Percentiles rank a stretch among this genome's conserved stretches.
phyloP scores from a whole-genome alignment of 768 basidiomycete species.

The Pisolithus sp. region DNA sequence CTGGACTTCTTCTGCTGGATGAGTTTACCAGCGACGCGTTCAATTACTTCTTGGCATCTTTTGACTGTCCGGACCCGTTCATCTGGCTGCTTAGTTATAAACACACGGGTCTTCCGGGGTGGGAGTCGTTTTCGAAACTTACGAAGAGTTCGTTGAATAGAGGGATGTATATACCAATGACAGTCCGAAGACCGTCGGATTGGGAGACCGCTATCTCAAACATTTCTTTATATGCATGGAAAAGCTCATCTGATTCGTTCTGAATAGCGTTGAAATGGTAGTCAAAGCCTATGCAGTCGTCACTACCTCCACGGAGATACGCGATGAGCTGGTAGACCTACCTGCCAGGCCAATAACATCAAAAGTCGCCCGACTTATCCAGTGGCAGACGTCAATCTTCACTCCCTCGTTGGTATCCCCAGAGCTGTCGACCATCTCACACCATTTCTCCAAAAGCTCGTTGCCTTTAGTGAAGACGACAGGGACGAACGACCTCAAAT shows the following conservation, averaged over 20 bases:
- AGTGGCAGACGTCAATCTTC: constrained; percentile 69
- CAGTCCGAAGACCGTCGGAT: constrained; percentile 35
- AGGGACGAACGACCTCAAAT: constrained; percentile 64
- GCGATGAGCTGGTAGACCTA: constrained; percentile 23
- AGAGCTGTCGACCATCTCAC: constrained; percentile 35
- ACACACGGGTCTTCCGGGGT: neutral
- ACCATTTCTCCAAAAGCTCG: constrained; percentile 58
- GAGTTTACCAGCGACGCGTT: constrained; percentile 64
- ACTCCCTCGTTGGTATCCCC: constrained; percentile 23
- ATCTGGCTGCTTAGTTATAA: constrained; percentile 42
- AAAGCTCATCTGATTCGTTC: constrained; percentile 71
- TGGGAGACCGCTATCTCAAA: constrained; percentile 68
- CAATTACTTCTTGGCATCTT: constrained; percentile 56
- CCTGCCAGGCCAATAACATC: constrained; percentile 90
- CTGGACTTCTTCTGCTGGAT: constrained; percentile 76
- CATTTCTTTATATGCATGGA: constrained; percentile 79
- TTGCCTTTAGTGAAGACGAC: constrained; percentile 64
- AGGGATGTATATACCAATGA: constrained; percentile 56
- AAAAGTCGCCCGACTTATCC: constrained; percentile 79
- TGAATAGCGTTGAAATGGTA: constrained; percentile 83
- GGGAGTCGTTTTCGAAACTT: constrained; percentile 20
- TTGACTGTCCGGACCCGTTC: constrained; percentile 41
- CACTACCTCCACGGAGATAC: neutral
- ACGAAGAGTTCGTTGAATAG: constrained; percentile 50
- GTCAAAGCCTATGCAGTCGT: constrained; percentile 56